phyloP scores from a whole-genome alignment of 202 grass and related monocot genomes.

The Brachypodium distachyon region DNA sequence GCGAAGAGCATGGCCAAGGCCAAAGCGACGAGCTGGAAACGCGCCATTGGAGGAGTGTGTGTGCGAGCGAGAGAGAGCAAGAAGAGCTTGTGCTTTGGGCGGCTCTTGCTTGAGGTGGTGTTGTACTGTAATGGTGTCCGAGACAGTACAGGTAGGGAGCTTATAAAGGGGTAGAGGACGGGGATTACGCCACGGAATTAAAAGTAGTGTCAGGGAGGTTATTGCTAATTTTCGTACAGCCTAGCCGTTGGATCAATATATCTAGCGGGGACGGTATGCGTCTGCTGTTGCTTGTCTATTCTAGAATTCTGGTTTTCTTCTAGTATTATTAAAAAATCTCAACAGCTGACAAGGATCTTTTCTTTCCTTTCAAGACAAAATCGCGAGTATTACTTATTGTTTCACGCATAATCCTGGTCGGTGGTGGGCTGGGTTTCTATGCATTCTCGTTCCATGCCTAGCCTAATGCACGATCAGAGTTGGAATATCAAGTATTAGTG shows the following conservation, averaged over 20 bases:
- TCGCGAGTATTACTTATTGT: background rate
- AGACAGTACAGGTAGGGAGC: slow-evolving; percentile 8
- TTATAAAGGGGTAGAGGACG: slow-evolving; percentile 29
- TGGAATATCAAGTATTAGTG: too few relatives aligned
- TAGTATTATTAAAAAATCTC: background rate
- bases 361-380: background rate
- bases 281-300: background rate
- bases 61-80: background rate
- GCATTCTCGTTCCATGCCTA: background rate
- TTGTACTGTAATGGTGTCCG: slow-evolving; percentile 33
- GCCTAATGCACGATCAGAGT: too few relatives aligned
- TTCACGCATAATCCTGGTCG: background rate
- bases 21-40: slow-evolving; percentile 42
- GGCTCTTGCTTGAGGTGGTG: background rate
- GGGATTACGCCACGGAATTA: background rate
- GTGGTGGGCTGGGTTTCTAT: background rate
- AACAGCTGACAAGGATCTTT: background rate
- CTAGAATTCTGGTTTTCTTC: background rate
- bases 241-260: background rate
- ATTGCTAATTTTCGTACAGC: background rate
- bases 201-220: background rate
- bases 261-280: background rate
- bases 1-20: slow-evolving; percentile 60
- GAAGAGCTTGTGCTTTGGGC: background rate
- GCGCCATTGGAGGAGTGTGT: slow-evolving; percentile 41